These are phyloP conservation scores for Populus simonii DNA, from an alignment of 345 rosid species.

Conservation along the genomic window DNA sequence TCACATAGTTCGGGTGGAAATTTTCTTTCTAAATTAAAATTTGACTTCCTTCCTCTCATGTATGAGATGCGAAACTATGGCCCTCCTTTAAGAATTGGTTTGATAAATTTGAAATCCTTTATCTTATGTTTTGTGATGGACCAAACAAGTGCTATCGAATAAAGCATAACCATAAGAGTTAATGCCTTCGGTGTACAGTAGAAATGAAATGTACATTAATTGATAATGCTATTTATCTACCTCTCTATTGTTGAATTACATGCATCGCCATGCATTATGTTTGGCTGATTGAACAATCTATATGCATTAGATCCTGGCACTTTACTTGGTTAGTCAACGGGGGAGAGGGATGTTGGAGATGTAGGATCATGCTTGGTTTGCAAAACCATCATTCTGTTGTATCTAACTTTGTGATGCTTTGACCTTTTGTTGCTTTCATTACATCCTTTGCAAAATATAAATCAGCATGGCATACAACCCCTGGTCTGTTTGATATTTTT, in stretches of 20 bases:
- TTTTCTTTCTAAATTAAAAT: neutral
- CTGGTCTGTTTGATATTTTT: no score
- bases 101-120: neutral
- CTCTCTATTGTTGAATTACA: neutral
- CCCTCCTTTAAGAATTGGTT: neutral
- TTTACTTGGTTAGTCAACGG: neutral
- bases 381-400: neutral
- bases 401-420: neutral
- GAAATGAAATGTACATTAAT: neutral
- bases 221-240: neutral
- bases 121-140: neutral
- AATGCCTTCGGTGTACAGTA: neutral
- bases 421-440: neutral
- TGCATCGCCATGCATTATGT: neutral
- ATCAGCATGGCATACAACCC: no score
- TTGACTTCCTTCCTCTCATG: neutral
- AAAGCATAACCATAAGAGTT: neutral
- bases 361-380: neutral
- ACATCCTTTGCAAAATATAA: no score
- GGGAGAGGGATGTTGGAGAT: neutral
- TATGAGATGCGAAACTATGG: neutral
- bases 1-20: neutral
- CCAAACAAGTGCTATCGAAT: neutral
- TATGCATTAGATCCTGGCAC: neutral
- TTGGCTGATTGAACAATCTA: neutral